Evolutionary conservation across 139 green algal genomes (phyloP).

Genomic region (Haematococcus lacustris): DNA sequence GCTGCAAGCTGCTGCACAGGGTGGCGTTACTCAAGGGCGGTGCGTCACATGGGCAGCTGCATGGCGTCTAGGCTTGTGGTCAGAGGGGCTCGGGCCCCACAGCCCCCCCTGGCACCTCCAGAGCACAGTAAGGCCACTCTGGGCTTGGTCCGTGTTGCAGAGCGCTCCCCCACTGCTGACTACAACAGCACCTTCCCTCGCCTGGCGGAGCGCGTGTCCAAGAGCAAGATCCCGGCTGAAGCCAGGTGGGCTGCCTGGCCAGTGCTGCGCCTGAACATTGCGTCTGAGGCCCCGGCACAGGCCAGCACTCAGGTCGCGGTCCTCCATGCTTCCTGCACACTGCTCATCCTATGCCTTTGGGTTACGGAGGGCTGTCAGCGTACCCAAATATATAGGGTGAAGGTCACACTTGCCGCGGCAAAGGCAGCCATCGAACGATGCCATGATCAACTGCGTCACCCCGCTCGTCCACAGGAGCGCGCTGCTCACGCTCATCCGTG

Average conservation of each 20-base stretch:
- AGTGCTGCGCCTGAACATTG: not conserved
- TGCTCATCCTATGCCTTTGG: not conserved
- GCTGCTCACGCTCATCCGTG: not conserved
- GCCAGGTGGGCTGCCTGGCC: not conserved
- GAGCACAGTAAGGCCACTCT: no score
- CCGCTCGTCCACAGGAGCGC: not conserved
- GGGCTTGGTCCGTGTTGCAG: not conserved
- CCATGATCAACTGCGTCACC: not conserved
- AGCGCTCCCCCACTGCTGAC: not conserved
- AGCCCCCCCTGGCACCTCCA: no score
- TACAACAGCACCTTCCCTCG: slow-evolving; percentile 9
- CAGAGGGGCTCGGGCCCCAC: no score
- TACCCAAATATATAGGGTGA: not conserved
- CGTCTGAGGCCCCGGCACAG: not conserved
- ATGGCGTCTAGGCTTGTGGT: no score
- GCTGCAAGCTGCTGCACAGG: no score
- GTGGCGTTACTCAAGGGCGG: no score
- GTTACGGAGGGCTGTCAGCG: not conserved
- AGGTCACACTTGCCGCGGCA: not conserved
- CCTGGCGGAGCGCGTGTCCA: not conserved
- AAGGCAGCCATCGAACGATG: not conserved
- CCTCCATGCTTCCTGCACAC: not conserved
- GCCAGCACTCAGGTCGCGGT: not conserved
- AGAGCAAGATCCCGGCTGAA: slow-evolving; percentile 6
- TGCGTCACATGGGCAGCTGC: no score